A percentile compares a stretch with the other conserved stretches of the same genome.
phyloP scores from a whole-genome alignment of 2,329 filamentous ascomycete species.

The Aspergillus sp. region DNA sequence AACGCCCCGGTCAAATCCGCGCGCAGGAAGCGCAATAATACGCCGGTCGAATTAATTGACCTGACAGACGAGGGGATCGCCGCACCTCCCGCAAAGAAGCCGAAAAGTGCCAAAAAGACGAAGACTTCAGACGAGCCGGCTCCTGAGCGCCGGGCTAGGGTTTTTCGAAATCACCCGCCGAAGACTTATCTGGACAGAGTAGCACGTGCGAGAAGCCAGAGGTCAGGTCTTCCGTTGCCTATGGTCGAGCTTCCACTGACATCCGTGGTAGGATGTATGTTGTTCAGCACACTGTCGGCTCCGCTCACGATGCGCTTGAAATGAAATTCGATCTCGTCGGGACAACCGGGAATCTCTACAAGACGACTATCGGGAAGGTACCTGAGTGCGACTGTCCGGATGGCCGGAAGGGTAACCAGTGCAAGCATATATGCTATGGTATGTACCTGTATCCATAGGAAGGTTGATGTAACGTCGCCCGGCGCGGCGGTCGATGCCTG shows the following conservation, averaged over 20 bases:
- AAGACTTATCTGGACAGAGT: conserved; percentile 39
- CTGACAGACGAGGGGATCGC: conserved; percentile 7
- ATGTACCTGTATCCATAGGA: too few species aligned
- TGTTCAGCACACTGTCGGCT: conserved; percentile 40
- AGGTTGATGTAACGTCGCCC: too few species aligned
- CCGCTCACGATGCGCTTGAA: conserved; percentile 35
- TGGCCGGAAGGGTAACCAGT: conserved; percentile 47
- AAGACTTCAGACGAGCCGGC: conserved; percentile 8
- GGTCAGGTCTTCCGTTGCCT: conserved; percentile 15
- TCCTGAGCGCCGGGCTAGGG: conserved; percentile 31
- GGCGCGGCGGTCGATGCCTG: too few species aligned
- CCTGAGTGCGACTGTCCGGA: conserved; percentile 50
- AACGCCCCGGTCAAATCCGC: conserved; percentile 3
- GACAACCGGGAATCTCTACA: conserved; percentile 54
- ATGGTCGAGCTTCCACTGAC: conserved; percentile 1
- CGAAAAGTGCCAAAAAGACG: conserved; percentile 6
- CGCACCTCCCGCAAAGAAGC: conserved; percentile 5
- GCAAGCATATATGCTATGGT: conserved; percentile 56
- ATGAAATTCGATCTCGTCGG: conserved; percentile 51
- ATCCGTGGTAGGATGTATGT: conserved; percentile 43
- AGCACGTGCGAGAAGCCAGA: conserved; percentile 41
- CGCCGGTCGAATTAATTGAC: conserved; percentile 8
- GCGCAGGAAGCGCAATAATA: conserved; percentile 1
- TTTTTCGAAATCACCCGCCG: conserved; percentile 37
- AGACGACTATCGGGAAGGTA: conserved; percentile 43